Evolutionary conservation across 1,139 yeast species (phyloP), one percentile per base, ranked within the genome.

Genomic region (Candida labiduridarum): DNA sequence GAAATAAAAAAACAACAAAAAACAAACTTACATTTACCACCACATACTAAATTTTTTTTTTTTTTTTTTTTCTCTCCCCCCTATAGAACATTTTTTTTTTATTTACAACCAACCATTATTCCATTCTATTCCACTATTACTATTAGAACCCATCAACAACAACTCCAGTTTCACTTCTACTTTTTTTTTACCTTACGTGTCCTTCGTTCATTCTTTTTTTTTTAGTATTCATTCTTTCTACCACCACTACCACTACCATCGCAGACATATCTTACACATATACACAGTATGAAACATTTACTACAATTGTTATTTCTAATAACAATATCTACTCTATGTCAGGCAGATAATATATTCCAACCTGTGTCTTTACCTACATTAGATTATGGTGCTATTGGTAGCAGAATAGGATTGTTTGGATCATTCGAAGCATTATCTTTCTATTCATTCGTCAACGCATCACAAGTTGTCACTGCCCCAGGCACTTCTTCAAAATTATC

Each of bases 351-450:
- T 14, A 45, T 50, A 12, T 59, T 60, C 49, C 51, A 54, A 47
- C 46, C 48, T 15, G 47, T 64, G 10, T 15, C 46, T 11, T 72
- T 60, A 29, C 80, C 80, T 2, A 58, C 55, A 8, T 56, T 77
- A 27, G 61, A 72, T 48, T 74, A 67, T 50, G 51, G 57, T 22
- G 56, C 59, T 41, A 51, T 73, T 38, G 79, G 83, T 33, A 68
- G 72, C 16, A 61, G 73, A 50, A 68, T 89, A 46, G 85, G 87
- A 5, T 59, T 89, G 15, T 76, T 87, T 47, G 97, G 96, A 9
- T 69, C 76, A 40, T 87, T 82, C 58, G 79, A 82, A 52, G 83
- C 86, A 14, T 63, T 87, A 29, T 80, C 94, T 1, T 71, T 76
- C 48, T 85, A 85, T 66, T 61, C 73, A 35, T 83, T 78, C 57